Evolutionary conservation across 2,329 filamentous ascomycete genomes (phyloP), one percentile per base, ranked within the genome.

Genomic region (Colletotrichum gloeosporioides): DNA sequence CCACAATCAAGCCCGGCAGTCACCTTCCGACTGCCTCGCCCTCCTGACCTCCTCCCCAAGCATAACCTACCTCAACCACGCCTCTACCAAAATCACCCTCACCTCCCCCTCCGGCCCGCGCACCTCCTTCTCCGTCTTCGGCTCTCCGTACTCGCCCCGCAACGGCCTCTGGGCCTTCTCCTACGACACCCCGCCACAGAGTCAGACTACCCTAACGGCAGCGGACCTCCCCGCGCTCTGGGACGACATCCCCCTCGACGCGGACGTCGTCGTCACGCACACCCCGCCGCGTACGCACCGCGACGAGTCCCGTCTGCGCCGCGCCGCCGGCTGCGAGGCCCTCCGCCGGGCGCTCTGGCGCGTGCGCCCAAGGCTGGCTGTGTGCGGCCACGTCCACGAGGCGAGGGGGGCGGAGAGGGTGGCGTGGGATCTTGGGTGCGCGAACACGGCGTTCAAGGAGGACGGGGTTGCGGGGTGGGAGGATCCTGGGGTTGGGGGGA

Each of bases 341-440:
- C 87, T 96, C 16, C 84, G 89, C 10, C 85, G 86, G 68, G 88
- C 89, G 0, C 84, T 95, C 29, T 91, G 89, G 88, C 85, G 89
- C 8, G 89, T 94, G 4, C 87, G 92, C 53, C 94, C 94, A 7
- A 86, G 87, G 70, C 85, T 96, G 65, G 90, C 91, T 25, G 87
- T 96, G 22, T 95, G 92, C 80, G 94, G 94, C 1, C 94, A 96
- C 82, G 90, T 95, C 34, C 94, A 96, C 82, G 90, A 92, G 77
- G 92, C 89, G 6, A 87, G 94, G 78, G 94, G 94, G 15, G 91
- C 88, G 12, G 88, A 93, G 80, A 86, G 91, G 31, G 88, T 96
- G 36, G 83, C 82, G 27, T 96, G 94, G 94, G 87, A 90, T 76
- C 81, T 89, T 31, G 81, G 78, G 2, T 80, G 80, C 61, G 79